These are phyloP conservation scores for Candolleomyces efflorescens DNA, from an alignment of 768 basidiomycete genomes.

Conservation along the genomic window DNA sequence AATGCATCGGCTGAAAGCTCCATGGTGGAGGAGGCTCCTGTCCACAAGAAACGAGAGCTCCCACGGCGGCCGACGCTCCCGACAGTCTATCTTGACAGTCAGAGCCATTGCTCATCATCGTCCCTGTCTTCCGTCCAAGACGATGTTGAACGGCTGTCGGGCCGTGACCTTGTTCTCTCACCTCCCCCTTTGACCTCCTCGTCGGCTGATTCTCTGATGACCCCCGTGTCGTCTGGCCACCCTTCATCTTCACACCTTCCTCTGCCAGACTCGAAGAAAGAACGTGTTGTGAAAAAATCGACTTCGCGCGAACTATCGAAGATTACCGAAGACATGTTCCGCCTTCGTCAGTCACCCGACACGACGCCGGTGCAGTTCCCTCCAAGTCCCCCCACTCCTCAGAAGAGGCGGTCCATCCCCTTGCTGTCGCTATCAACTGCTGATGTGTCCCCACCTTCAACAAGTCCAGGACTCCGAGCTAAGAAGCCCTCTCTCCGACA, in stretches of 20 bases:
- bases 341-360: conserved; percentile 28
- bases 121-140: conserved; percentile 21
- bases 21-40: conserved; percentile 11
- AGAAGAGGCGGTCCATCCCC: conserved; percentile 36
- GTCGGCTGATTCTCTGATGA: conserved; percentile 40
- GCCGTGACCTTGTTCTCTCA: background rate
- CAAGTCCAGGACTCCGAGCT: conserved; percentile 25
- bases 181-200: conserved; percentile 55
- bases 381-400: conserved; percentile 25
- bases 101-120: conserved; percentile 26
- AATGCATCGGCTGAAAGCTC: conserved; percentile 32
- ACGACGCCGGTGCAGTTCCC: conserved; percentile 43
- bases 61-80: conserved; percentile 23
- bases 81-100: conserved; percentile 35
- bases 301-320: conserved; percentile 19
- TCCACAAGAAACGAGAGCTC: conserved; percentile 13
- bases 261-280: conserved; percentile 15
- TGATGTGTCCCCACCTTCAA: conserved; percentile 13
- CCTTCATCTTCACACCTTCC: conserved; percentile 36
- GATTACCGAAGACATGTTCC: conserved; percentile 25
- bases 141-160: conserved; percentile 6
- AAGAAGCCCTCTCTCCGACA: conserved; percentile 71
- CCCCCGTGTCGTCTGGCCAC: conserved; percentile 50
- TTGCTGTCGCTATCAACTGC: conserved; percentile 34
- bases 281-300: background rate